Percentiles rank a stretch among this genome's conserved stretches.
These are phyloP conservation scores for Neopestalotiopsis sp. DNA, from an alignment of 2,329 filamentous ascomycete species.

Conservation along the genomic window DNA sequence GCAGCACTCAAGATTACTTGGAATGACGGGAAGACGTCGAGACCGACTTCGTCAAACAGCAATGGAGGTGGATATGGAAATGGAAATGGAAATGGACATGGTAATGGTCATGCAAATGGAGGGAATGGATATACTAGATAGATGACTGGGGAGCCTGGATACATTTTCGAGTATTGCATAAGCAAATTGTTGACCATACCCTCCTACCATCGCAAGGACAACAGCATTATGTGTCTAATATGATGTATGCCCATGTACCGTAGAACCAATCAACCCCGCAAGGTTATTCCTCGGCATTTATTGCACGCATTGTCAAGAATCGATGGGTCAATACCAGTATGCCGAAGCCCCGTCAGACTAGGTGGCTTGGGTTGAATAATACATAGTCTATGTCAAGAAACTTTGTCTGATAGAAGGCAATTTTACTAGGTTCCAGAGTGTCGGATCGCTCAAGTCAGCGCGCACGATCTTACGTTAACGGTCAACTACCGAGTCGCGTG, in stretches of 20 bases:
- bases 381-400: not conserved
- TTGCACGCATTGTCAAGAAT: too few relatives aligned
- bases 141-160: not conserved
- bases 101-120: not conserved
- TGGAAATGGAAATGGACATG: not conserved
- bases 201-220: too few relatives aligned
- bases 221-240: too few relatives aligned
- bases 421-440: not conserved
- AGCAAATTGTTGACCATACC: too few relatives aligned
- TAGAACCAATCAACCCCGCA: too few relatives aligned
- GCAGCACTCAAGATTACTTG: not conserved
- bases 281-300: too few relatives aligned
- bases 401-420: not conserved
- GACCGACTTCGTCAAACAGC: not conserved
- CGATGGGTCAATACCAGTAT: too few relatives aligned
- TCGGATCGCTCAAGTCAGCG: not conserved
- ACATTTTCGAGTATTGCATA: too few relatives aligned
- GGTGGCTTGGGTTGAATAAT: not conserved
- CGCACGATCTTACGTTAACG: fast-evolving
- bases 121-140: not conserved
- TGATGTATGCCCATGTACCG: too few relatives aligned
- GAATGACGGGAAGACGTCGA: not conserved
- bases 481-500: not conserved
- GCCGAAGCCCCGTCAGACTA: too few relatives aligned
- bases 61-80: not conserved